Base-by-base conservation (phyloP, 768 basidiomycete species). In the Russula foetens region DNA sequence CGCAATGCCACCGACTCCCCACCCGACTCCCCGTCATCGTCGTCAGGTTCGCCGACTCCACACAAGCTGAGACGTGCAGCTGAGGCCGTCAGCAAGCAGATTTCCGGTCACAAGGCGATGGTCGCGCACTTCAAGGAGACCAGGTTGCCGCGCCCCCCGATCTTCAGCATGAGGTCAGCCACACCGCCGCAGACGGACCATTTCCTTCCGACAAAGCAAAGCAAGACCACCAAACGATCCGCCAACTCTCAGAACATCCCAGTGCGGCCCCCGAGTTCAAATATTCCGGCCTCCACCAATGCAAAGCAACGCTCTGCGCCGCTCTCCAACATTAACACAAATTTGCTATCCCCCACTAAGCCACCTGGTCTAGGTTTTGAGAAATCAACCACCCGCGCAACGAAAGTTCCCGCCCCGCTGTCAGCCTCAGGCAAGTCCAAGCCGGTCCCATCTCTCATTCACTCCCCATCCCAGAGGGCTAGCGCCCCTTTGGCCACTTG, bases 121-220 rank as follows among this genome's bases (percentile, higher is more conserved):
- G n/a, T 62, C 6, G 41, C 60, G 33, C 60, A 52, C 50, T 62
- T 62, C 60, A 57, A 57, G 38, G 44, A 48, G 21, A 33, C 44
- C 28, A 62, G 14, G 44, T 8, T 56, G 15, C 56, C 60, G 35
- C 60, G 56, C 43, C 21, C 50, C 14, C 51, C 50, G 11, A 56
- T 57, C 11, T 47, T 62, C 28, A 59, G 21, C 26, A 41, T 52
- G 21, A 59, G 47, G 52, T 17, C 48, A 12, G 15, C 23, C 15
- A 41, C 28, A 11, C 19, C 29, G 17, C 15, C 21, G 0, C 45
- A 28, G 35, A 19, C 29, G 0, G 28, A 31, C 48, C 23, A 15
- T 14, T 12, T 50, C 21, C 60, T 3, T 24, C 33, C 46, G 7
- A 33, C 26, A 26, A 56, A 28, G 31, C 48, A 17, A n/a, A 35